phyloP scores from a whole-genome alignment of 106 monocot species.

The Acorus calamus region DNA sequence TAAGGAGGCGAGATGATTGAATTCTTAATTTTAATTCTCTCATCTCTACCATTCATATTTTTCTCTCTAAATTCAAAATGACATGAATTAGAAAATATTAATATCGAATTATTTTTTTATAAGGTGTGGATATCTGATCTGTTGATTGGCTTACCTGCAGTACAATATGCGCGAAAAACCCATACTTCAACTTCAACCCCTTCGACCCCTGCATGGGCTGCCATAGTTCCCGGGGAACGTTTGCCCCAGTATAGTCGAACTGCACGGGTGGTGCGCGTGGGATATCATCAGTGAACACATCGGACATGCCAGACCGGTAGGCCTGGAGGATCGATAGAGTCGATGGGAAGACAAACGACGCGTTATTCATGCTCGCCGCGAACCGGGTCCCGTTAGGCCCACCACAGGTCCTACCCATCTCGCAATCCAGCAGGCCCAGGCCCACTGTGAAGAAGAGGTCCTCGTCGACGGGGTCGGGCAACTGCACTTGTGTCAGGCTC shows the following conservation, averaged over 20 bases:
- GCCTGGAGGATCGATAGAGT: slow-evolving; percentile 45
- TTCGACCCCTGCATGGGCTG: slow-evolving; percentile 37
- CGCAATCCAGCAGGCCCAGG: slow-evolving; percentile 41
- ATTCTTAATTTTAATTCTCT: no score
- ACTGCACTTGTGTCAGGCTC: slow-evolving; percentile 17
- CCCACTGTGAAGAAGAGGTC: slow-evolving; percentile 51
- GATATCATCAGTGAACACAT: slow-evolving; percentile 58
- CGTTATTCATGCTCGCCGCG: slow-evolving; percentile 63
- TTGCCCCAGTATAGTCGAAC: no score
- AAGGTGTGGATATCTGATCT: no score
- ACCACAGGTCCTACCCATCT: slow-evolving; percentile 12
- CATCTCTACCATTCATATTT: no score
- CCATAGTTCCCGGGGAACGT: slow-evolving; percentile 22
- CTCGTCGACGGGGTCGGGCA: slow-evolving; percentile 43
- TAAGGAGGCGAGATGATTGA: no score
- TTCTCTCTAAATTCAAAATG: no score
- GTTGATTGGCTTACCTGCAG: no score
- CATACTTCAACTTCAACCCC: slow-evolving; percentile 28
- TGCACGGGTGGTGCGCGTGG: slow-evolving; percentile 28
- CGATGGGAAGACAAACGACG: slow-evolving; percentile 38
- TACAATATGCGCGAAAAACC: slow-evolving; percentile 45
- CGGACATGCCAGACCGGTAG: slow-evolving; percentile 18
- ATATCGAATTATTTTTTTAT: no score
- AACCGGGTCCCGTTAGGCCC: slow-evolving; percentile 36
- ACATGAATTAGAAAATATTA: no score